Evolutionary conservation across 805 yeast species (phyloP), one percentile per base, ranked within the genome.

Genomic region (Nakazawaea peltata): DNA sequence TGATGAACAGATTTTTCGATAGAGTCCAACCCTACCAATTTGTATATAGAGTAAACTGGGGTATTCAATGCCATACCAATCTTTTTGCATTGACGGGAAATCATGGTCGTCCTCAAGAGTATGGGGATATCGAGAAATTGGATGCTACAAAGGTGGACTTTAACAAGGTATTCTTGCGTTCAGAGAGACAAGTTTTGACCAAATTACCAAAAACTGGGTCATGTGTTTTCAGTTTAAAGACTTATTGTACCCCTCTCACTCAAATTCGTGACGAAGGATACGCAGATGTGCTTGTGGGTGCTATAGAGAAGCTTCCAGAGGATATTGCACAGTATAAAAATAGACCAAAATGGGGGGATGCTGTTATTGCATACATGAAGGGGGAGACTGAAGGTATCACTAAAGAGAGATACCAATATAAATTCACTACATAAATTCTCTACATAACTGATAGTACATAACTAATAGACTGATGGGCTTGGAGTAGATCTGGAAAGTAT

Each of bases 1-100:
- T 82, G 16, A 82, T 82, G 90, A 74, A 73, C 47, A 69, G 67
- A 44, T 82, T 76, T 49, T 82, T 82, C 51, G 61, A 63, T 19
- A 66, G 74, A 41, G 49, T 81, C 41, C 63, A 66, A 43, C 67
- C 72, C 3, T 61, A 67, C 21, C 71, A 73, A 37, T 65, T 67
- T 32, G 79, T 81, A 49, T 72, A 71, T 40, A 65, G 92, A 39
- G 67, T 66, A 45, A 82, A 82, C 42, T 82, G 87, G 84, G 65
- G 80, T 0, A 54, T 82, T 17, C 92, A 82, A 49, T 64, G 76
- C 1, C 83, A 77, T 46, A 59, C 65, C 32, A 60, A 57, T 28
- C 44, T 72, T n/a, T 65, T 62, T 39, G 69, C 70, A 2, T 67
- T 74, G 30, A 48, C 54, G 12, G 68, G 64, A 6, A 59, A 62